Evolutionary conservation across 1,139 yeast species (phyloP), one percentile per base, ranked within the genome.

Genomic region (Saccharomyces pastorianus): DNA sequence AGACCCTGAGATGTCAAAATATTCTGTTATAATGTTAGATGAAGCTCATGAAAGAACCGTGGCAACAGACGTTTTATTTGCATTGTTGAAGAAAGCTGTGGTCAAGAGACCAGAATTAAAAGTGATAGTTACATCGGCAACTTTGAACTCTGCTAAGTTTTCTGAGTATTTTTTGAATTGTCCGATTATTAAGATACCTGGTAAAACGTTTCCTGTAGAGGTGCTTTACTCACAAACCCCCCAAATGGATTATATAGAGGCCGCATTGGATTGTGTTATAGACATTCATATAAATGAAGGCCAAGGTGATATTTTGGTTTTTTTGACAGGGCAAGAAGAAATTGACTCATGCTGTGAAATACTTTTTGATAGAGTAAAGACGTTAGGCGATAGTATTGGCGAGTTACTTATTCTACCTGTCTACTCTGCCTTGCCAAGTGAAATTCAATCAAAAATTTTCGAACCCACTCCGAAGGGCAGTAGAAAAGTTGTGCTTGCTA

Each of bases 41-140:
- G 98, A 90, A 70, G 97, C 97, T 0, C 99, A 93, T 70, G 99
- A 93, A 70, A 78, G 99, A 64, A 91, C 98, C 0, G 82, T 93
- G 48, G 88, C 97, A 0, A 93, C 98, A 0, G 99, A 93, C 75
- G 88, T 93, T 4, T 72, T 93, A 38, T 90, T 93, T 76, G 96
- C 96, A 0, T 72, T 93, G 49, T 71, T 93, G 58, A 87, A 90
- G 62, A 77, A 84, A 58, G 95, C 96, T 0, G 80, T 84, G 0
- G 63, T 67, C 20, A 72, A 81, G 50, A 81, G 95, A 56, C 95
- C 96, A 0, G 83, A 85, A 54, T 72, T 93, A 55, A 85, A 85
- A 64, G 75, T 91, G 4, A 84, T 93, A 52, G 84, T 90, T 6
- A 90, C 98, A 0, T 91, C 97, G 1, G 99, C 99, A 0, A 91